These are phyloP conservation scores for Coprinellus aureogranulatus DNA, from an alignment of 768 basidiomycete genomes.

Conservation along the genomic window DNA sequence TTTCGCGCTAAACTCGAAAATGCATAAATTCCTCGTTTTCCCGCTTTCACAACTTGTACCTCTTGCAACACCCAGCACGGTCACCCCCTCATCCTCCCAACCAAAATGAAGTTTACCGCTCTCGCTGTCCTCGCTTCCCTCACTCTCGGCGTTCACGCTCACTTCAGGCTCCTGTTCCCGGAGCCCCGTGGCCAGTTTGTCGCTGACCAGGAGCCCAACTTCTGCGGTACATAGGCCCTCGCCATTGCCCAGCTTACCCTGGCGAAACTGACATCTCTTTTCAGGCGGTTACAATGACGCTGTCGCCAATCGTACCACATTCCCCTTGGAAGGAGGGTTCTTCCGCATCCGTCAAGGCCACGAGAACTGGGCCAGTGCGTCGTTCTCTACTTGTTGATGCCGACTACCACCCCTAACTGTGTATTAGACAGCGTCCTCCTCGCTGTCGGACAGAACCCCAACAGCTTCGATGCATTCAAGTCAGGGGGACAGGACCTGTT, in stretches of 20 bases:
- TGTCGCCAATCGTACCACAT: conserved; percentile 56
- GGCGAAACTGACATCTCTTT: background rate
- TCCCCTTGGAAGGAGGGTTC: conserved; percentile 63
- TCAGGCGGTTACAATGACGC: conserved; percentile 62
- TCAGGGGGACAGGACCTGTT: conserved; percentile 28
- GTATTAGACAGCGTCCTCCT: conserved; percentile 56
- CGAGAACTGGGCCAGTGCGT: conserved; percentile 49
- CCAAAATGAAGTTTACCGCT: conserved; percentile 22
- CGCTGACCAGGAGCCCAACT: conserved; percentile 50
- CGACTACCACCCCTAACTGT: too few relatives aligned
- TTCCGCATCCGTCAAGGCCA: conserved; percentile 63
- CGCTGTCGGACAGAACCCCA: conserved; percentile 59
- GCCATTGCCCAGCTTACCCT: background rate
- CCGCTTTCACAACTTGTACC: background rate
- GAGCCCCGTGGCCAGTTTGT: conserved; percentile 66
- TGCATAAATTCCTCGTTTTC: background rate
- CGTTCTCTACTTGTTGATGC: conserved; percentile 8
- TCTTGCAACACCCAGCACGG: background rate
- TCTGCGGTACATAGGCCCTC: conserved; percentile 59
- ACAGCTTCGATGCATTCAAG: conserved; percentile 60
- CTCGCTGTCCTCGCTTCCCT: conserved; percentile 20
- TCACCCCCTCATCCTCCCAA: background rate
- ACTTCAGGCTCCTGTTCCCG: conserved; percentile 76
- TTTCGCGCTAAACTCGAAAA: background rate
- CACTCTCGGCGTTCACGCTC: conserved; percentile 55